Conservation (phyloP, 495 filamentous ascomycete species). For the Neurospora sp. region DNA sequence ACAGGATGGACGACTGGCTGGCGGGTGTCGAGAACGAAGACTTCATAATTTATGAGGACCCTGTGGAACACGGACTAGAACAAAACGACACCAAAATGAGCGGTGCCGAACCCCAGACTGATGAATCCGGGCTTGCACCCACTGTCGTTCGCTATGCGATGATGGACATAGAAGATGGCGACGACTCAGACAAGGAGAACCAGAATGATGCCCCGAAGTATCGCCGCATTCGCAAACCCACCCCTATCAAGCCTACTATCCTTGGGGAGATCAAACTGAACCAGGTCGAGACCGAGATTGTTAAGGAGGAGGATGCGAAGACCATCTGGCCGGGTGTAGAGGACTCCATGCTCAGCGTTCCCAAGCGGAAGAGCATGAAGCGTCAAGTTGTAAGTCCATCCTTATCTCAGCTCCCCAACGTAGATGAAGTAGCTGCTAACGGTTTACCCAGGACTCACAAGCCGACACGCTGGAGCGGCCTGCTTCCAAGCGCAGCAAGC, state of each 20-base stretch:
- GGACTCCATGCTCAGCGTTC: background rate
- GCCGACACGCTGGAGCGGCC: background rate
- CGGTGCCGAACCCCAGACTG: background rate
- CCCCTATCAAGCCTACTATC: background rate
- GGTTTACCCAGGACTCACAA: background rate
- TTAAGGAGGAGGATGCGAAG: background rate
- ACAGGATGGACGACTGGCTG: background rate
- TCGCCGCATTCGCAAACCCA: background rate
- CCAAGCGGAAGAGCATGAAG: background rate
- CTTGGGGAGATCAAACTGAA: background rate
- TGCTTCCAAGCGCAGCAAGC: slow-evolving; percentile 7
- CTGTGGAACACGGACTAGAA: background rate
- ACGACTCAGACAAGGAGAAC: background rate
- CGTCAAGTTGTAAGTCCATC: background rate
- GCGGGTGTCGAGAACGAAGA: background rate
- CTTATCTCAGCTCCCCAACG: background rate
- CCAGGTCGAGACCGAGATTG: background rate
- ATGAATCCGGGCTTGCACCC: background rate
- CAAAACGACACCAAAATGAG: background rate
- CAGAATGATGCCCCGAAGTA: background rate
- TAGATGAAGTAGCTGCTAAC: background rate
- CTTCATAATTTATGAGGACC: background rate
- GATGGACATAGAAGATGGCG: background rate
- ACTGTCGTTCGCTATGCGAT: background rate
- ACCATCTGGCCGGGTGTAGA: background rate